Evolutionary conservation across 2,329 filamentous ascomycete species (phyloP).

Genomic region (Alternaria sp.): DNA sequence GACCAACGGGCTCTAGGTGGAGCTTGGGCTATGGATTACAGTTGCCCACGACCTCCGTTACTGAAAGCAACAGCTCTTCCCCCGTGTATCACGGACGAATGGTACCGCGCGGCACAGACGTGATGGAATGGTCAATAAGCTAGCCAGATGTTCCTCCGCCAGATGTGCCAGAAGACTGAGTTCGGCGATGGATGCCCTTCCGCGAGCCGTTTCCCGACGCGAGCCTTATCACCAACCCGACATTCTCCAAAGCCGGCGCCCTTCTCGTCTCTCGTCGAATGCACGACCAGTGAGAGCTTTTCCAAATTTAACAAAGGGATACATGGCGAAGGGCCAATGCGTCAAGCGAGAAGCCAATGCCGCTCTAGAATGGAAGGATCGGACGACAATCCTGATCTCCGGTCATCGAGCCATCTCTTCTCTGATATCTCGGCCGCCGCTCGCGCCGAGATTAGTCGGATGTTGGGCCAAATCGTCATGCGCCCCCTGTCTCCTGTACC

Average conservation of each 20-base stretch:
- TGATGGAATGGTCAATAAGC: background rate
- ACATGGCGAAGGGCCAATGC: background rate
- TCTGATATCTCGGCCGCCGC: background rate
- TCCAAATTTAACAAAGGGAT: background rate
- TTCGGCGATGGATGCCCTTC: background rate
- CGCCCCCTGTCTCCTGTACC: background rate
- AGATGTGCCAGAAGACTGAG: background rate
- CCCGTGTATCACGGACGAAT: too few species aligned
- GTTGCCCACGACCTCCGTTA: too few species aligned
- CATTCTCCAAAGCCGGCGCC: background rate
- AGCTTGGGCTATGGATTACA: too few species aligned
- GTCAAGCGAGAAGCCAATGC: background rate
- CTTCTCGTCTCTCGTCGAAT: background rate
- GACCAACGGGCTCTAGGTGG: too few species aligned
- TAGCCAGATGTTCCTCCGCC: background rate
- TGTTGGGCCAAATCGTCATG: background rate
- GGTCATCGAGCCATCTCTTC: background rate
- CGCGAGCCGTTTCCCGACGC: background rate
- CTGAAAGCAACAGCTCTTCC: too few species aligned
- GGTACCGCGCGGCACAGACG: too few species aligned
- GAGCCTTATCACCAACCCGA: background rate
- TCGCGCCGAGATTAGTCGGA: fast-evolving
- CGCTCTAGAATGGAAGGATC: background rate
- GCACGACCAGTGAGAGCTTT: too few species aligned
- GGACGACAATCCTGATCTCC: fast-evolving